Base-by-base conservation (phyloP, 768 basidiomycete genomes). In the Hypholoma sublateritium region DNA sequence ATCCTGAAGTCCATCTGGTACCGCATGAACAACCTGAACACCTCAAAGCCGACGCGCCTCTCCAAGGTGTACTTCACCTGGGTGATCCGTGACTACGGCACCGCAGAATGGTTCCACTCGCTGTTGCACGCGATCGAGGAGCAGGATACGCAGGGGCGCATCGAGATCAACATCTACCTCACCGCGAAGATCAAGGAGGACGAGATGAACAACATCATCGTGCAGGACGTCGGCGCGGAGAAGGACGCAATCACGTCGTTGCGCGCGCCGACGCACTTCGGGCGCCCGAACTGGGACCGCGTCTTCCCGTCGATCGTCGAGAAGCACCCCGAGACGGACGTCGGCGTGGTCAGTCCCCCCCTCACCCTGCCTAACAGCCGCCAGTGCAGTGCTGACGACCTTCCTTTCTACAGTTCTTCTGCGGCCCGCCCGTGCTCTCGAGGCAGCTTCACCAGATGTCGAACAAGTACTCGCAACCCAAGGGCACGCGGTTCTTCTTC, bases 1-100 rank as follows among this genome's bases (percentile, higher is more conserved):
- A 93, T 92, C 63, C 74, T 93, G 53, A 93, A 95, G 72, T 88
- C 89, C 13, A 92, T 95, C 65, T 95, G 94, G 94, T 98, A 97
- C 75, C 89, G 93, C 56, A 89, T 95, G 89, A 96, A 95, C 75
- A 88, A 88, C 73, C 80, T 93, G 65, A 83, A 88, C 66, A 74
- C 78, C 60, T 82, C 81, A 21, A 87, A 86, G 70, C 83, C 85
- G 13, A 95, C 94, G 1, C 82, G 91, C 47, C 81, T 97, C 39
- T 90, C 89, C 49, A 97, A 98, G 75, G 90, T 92, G 47, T 93
- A 93, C 78, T 93, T 95, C 69, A 91, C 91, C 14, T 95, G 93
- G 94, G 93, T 95, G 66, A 96, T 96, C 69, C 89, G 92, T 63
- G 93, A 95, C 71, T 94, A 93, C 66, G 91, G 89, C 59, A 82